Base-by-base conservation (phyloP, 495 filamentous ascomycete species). In the Cercophora sp. region DNA sequence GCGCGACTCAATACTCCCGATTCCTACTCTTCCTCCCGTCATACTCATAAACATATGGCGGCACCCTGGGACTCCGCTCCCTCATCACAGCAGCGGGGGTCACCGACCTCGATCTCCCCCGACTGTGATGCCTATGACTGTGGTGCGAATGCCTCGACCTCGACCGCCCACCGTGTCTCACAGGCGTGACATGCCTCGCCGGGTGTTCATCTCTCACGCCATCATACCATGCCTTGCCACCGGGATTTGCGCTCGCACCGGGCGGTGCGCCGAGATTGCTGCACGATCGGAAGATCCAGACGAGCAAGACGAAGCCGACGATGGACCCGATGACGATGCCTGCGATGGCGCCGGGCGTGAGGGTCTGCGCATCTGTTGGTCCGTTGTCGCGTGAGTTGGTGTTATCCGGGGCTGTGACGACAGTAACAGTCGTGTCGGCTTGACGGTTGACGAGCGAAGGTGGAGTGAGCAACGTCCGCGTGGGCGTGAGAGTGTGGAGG, bases 291-390 rank as follows among this genome's bases (percentile, higher is more conserved):
- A 75, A 58, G 58, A 83, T 67, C 80, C 80, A 83, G 20, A 78
- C 56, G 3, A 84, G 47, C 0, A 83, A 59, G 0, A 84, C 65
- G 1, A 81, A 68, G 5, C 80, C 81, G 41, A 63, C 77, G 43
- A 84, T 77, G 18, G 75, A 73, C 27, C 81, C 81, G 58, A 84
- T 73, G 43, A 84, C 80, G 52, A 83, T 82, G 34, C 81, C 81
- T 0, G 80, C 81, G 35, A 84, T 82, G 1, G 68, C 79, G 19
- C 81, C 80, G 15, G 78, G 71, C 16, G 67, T 68, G 13, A 84
- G 68, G 13, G 66, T 76, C n/a, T 62, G 31, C 4, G 63, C 48
- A 31, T 34, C 39, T 47, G 55, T 19, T 15, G 49, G 47, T 23
- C 52, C 26, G 45, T 48, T 39, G 35, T 52, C 24, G 34, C 48